Evolutionary conservation across 164 flowering plant species (phyloP).

Genomic region (Magnolia officinalis): DNA sequence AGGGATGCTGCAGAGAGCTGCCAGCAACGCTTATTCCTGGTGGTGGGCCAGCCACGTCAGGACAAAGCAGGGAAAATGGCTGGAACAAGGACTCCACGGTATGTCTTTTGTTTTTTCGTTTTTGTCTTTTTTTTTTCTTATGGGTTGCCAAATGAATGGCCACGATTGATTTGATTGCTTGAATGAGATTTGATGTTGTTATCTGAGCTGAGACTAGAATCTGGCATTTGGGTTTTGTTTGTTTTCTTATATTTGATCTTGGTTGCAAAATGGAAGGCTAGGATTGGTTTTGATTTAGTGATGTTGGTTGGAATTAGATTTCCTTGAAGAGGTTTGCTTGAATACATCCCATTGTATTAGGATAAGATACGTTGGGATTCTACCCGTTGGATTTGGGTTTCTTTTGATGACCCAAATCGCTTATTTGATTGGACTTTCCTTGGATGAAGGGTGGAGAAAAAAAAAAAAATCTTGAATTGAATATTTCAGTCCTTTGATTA

Average conservation of each 20-base stretch:
- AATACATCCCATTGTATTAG: too few species aligned
- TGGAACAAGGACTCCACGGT: neutral
- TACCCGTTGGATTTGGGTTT: too few species aligned
- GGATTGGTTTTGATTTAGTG: neutral
- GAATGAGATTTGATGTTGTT: neutral
- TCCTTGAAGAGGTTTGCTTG: neutral
- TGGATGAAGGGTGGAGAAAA: too few species aligned
- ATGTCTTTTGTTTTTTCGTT: neutral
- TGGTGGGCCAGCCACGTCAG: constrained; percentile 10
- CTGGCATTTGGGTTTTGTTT: neutral
- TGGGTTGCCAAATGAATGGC: neutral
- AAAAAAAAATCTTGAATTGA: too few species aligned
- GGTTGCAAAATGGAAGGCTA: neutral
- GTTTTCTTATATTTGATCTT: neutral
- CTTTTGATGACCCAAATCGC: too few species aligned
- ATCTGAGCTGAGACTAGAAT: neutral
- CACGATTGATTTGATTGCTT: neutral
- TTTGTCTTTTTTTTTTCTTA: neutral
- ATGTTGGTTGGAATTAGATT: neutral
- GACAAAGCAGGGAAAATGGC: constrained; percentile 9
- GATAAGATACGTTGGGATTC: too few species aligned
- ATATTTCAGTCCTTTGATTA: too few species aligned
- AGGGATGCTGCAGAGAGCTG: constrained; percentile 8
- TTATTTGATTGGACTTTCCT: too few species aligned
- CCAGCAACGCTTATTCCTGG: constrained; percentile 5